Evolutionary conservation across 352 stramenopile genomes (phyloP), one percentile per base, ranked within the genome.

Genomic region (Blastocystis sp.): DNA sequence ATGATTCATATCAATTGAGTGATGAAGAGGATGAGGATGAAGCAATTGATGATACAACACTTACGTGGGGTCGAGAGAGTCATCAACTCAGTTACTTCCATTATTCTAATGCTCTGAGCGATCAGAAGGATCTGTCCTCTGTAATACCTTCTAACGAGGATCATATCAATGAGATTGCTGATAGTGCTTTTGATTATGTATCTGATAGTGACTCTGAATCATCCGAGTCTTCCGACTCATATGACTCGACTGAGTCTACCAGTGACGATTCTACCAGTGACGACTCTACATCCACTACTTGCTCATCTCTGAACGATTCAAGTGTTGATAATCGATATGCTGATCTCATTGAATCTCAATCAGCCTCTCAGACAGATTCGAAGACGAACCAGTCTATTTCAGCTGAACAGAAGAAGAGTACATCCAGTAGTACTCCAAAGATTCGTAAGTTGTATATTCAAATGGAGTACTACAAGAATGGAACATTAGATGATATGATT

Each of bases 401-500:
- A n/a, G n/a, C n/a, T n/a, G 21, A 21, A 12, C 49, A 21, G 49
- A 66, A 66, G 57, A 12, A 12, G 37, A 21, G 9, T 21, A 9
- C 57, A 29, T 32, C 57, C 57, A 66, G 37, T 21, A 29, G 5
- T 66, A 66, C 57, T 21, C 19, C 12, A 7, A 5, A 32, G 6
- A 11, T 29, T 21, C 12, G 12, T 29, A 66, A 52, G 11, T 43
- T 75, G 35, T 75, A 52, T 43, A 75, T 75, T 37, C 65, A 75
- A 24, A 75, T 75, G 65, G 65, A 75, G 27, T 75, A 75, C 65
- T 75, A 75, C 39, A 75, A 75, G 65, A 75, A 75, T 37, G 65
- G 65, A 37, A 75, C 65, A 54, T 27, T 75, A 43, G 65, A 39
- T 9, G 65, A 75, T 37, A 21, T 75, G 24, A 75, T 75, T 54